A percentile compares a stretch with the other conserved stretches of the same genome.
Conservation (phyloP, 225 moss, liverwort and hornwort species). For the Neckera pumila region DNA sequence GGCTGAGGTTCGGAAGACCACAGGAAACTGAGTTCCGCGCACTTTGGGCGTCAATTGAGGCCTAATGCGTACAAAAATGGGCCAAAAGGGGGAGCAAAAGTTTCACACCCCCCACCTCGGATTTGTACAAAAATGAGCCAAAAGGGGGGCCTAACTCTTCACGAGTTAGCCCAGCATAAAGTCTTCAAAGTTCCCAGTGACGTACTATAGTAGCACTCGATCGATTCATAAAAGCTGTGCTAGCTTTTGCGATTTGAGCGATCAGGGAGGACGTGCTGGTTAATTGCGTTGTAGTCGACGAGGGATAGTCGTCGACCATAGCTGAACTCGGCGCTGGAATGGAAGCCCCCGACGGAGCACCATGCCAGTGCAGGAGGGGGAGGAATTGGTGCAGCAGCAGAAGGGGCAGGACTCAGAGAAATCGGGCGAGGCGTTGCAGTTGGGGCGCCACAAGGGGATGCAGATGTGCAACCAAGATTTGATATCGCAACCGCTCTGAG, state of each 20-base stretch:
- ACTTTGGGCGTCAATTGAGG: too few relatives aligned
- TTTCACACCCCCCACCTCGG: too few relatives aligned
- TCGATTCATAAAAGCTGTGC: background rate
- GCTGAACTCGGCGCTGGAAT: background rate
- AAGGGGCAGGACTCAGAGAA: background rate
- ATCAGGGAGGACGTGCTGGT: background rate
- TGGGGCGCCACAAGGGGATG: background rate
- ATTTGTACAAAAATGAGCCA: too few relatives aligned
- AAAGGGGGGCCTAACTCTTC: too few relatives aligned
- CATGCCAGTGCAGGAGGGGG: background rate
- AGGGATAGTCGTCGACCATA: too few relatives aligned
- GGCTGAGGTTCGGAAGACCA: too few relatives aligned
- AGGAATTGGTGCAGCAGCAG: background rate
- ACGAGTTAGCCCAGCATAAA: too few relatives aligned
- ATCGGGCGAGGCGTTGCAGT: background rate
- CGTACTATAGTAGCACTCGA: background rate
- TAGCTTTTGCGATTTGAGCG: background rate
- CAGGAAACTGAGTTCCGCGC: too few relatives aligned
- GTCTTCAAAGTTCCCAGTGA: too few relatives aligned
- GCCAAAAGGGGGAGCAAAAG: too few relatives aligned
- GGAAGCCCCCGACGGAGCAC: background rate
- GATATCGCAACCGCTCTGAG: background rate
- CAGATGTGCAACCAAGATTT: background rate
- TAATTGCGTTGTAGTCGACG: too few relatives aligned
- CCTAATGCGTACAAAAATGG: too few relatives aligned